phyloP scores from a whole-genome alignment of 2,329 filamentous ascomycete species.

The Onygenales sp. region DNA sequence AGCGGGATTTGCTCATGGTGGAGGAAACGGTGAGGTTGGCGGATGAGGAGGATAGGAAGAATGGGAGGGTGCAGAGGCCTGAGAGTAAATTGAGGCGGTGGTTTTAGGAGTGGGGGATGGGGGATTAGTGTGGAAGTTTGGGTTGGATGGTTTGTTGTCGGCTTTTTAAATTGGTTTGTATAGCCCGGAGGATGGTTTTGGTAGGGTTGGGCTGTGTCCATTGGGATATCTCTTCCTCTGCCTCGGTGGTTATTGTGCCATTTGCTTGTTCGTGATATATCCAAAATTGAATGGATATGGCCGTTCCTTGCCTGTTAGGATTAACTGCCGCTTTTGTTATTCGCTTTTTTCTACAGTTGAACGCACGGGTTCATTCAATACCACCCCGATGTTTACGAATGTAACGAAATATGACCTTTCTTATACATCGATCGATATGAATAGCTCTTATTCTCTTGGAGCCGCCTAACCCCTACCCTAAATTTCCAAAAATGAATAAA shows the following conservation, averaged over 20 bases:
- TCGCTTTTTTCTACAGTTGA: too few relatives aligned
- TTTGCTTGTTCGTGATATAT: too few relatives aligned
- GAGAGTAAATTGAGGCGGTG: slow-evolving; percentile 12
- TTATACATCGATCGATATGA: not conserved
- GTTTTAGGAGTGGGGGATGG: slow-evolving; percentile 6
- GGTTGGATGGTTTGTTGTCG: not conserved
- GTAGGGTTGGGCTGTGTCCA: not conserved
- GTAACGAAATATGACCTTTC: too few relatives aligned
- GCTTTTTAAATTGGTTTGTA: not conserved
- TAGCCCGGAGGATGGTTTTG: not conserved
- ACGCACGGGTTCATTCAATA: too few relatives aligned
- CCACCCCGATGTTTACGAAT: too few relatives aligned
- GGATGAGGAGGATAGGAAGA: slow-evolving; percentile 20
- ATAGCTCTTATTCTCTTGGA: not conserved
- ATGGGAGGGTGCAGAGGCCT: slow-evolving; percentile 9
- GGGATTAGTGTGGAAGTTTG: not conserved
- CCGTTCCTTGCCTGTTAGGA: too few relatives aligned
- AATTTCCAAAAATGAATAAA: not conserved
- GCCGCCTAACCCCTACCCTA: slow-evolving; percentile 6
- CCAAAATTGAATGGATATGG: too few relatives aligned
- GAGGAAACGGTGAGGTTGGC: slow-evolving; percentile 33
- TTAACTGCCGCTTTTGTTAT: too few relatives aligned
- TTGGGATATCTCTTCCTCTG: too few relatives aligned
- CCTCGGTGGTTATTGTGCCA: too few relatives aligned
- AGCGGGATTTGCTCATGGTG: slow-evolving; percentile 35